Percentiles rank a stretch among this genome's conserved stretches.
phyloP scores from a whole-genome alignment of 2,329 filamentous ascomycete species.

The Aspergillus sp. region DNA sequence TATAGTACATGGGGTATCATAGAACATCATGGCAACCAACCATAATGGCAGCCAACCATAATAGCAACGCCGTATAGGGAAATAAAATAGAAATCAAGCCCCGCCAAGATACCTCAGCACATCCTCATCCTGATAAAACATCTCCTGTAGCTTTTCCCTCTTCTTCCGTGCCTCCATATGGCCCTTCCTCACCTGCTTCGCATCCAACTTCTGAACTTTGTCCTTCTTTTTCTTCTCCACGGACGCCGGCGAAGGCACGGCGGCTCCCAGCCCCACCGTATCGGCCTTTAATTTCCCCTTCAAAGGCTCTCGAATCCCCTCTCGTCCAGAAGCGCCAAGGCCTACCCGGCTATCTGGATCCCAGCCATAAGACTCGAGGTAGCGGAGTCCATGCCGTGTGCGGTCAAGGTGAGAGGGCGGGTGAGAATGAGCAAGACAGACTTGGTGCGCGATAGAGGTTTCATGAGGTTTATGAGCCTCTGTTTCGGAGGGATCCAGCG shows the following conservation, averaged over 20 bases:
- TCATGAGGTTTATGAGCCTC: constrained; percentile 41
- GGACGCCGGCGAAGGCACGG: constrained; percentile 24
- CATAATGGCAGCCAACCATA: background rate
- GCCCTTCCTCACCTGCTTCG: constrained; percentile 66
- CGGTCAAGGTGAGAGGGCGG: constrained; percentile 61
- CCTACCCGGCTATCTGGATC: constrained; percentile 64
- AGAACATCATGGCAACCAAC: background rate
- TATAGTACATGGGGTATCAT: constrained; percentile 13
- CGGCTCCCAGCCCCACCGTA: constrained; percentile 69
- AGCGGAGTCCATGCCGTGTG: constrained; percentile 54
- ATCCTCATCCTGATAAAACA: constrained; percentile 75
- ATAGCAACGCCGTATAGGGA: background rate
- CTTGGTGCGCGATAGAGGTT: constrained; percentile 56
- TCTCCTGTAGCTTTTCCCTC: constrained; percentile 62
- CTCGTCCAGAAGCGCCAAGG: constrained; percentile 64
- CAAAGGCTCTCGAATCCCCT: constrained; percentile 74
- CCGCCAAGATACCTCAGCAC: constrained; percentile 70
- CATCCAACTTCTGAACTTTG: constrained; percentile 59
- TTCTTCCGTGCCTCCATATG: constrained; percentile 63
- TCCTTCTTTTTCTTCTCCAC: constrained; percentile 25
- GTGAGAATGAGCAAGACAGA: constrained; percentile 56
- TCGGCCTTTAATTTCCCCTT: constrained; percentile 71
- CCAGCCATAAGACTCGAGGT: constrained; percentile 59
- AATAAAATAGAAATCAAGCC: constrained; percentile 3
- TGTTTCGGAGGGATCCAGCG: constrained; percentile 35